phyloP scores from a whole-genome alignment of 1,284 basidiomycete species.

The Erythrobasidium hasegawianum region DNA sequence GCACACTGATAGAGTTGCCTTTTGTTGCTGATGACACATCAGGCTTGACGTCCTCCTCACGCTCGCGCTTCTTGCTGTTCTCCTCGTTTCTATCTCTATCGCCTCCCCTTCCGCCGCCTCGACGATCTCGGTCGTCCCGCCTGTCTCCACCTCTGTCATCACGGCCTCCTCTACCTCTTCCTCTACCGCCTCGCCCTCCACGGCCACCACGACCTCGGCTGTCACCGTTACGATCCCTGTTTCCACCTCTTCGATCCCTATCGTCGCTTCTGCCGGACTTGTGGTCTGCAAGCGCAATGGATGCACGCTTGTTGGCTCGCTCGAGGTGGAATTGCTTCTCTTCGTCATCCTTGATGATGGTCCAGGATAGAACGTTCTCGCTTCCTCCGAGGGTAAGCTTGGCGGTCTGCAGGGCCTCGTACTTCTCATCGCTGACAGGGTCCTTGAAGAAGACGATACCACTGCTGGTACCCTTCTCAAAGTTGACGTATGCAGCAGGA shows the following conservation, averaged over 20 bases:
- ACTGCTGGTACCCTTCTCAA: constrained; percentile 52
- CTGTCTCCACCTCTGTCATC: constrained; percentile 45
- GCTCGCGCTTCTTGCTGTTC: constrained; percentile 19
- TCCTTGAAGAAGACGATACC: constrained; percentile 52
- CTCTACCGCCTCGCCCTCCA: constrained; percentile 48
- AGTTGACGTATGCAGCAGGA: constrained; percentile 46
- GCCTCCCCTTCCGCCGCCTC: constrained; percentile 41
- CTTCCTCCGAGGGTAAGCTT: constrained; percentile 51
- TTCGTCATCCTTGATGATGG: constrained; percentile 54
- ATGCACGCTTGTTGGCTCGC: constrained; percentile 58
- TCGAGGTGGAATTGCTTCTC: constrained; percentile 74
- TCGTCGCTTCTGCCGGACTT: constrained; percentile 63
- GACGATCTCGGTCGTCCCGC: constrained; percentile 21
- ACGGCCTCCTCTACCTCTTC: constrained; percentile 44
- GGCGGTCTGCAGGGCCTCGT: constrained; percentile 51
- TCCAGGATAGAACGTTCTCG: constrained; percentile 47
- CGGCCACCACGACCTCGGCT: constrained; percentile 42
- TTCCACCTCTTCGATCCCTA: constrained; percentile 58
- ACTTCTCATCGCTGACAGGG: constrained; percentile 52
- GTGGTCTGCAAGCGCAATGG: constrained; percentile 55
- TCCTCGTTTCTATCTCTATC: constrained; percentile 26
- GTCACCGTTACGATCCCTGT: constrained; percentile 59
- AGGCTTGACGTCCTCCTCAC: constrained; percentile 12
- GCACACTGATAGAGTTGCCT: constrained; percentile 18
- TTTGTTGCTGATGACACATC: constrained; percentile 10